Conservation (phyloP, 805 yeast species). For the Zygosaccharomyces bisporus region DNA sequence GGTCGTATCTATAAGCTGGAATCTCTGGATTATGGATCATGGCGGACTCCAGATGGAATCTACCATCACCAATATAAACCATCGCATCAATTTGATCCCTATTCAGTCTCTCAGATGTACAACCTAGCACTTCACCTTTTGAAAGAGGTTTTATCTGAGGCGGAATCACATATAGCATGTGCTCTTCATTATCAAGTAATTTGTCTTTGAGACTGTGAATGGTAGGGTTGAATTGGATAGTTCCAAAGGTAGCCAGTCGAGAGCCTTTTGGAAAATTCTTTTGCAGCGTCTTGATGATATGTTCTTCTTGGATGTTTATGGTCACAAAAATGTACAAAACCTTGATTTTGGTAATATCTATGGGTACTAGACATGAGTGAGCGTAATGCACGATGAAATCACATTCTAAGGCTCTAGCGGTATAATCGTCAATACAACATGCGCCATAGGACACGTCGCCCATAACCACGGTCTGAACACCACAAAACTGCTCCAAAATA, state of each 20-base stretch:
- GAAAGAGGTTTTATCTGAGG: conserved; percentile 93
- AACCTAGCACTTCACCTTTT: conserved; percentile 93
- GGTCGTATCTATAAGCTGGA: conserved; percentile 93
- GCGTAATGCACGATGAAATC: conserved; percentile 96
- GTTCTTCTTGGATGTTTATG: conserved; percentile 79
- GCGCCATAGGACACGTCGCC: conserved; percentile 99
- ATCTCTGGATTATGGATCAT: conserved; percentile 95
- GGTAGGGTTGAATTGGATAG: conserved; percentile 95
- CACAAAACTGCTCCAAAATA: conserved; percentile 86
- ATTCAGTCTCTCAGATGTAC: conserved; percentile 83
- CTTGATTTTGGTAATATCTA: conserved; percentile 84
- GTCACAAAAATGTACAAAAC: conserved; percentile 95
- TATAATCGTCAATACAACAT: conserved; percentile 94
- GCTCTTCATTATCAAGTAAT: conserved; percentile 46
- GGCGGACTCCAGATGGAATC: conserved; percentile 91
- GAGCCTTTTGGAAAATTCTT: conserved; percentile 63
- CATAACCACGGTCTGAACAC: conserved; percentile 86
- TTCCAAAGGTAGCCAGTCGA: conserved; percentile 82
- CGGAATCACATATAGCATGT: conserved; percentile 59
- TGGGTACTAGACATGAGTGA: conserved; percentile 94
- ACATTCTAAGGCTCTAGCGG: conserved; percentile 89
- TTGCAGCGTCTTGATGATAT: conserved; percentile 70
- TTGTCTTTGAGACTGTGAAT: conserved; percentile 71
- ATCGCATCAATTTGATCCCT: conserved; percentile 65
- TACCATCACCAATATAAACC: conserved; percentile 92